These are phyloP conservation scores for Senna tora DNA, from an alignment of 306 rosid genomes.

Conservation along the genomic window DNA sequence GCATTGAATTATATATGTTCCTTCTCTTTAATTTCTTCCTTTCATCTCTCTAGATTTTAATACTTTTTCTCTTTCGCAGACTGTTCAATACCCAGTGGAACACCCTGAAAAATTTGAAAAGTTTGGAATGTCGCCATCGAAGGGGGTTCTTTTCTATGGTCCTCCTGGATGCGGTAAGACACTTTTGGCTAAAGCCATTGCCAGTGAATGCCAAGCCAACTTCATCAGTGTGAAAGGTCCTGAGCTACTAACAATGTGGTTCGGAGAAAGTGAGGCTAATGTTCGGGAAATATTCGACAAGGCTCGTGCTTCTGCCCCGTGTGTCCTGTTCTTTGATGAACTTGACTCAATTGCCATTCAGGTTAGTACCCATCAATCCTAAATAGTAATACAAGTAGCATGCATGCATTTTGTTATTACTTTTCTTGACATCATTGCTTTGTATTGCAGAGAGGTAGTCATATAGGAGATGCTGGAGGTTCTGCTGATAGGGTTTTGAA, in stretches of 20 bases:
- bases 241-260: too few relatives aligned
- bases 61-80: slow-evolving; percentile 48
- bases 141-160: too few relatives aligned
- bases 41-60: too few relatives aligned
- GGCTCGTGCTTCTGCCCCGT: slow-evolving; percentile 24
- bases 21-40: not conserved
- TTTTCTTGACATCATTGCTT: not conserved
- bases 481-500: slow-evolving; percentile 80
- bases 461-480: slow-evolving; percentile 83
- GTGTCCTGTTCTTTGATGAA: slow-evolving; percentile 25
- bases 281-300: slow-evolving; percentile 26
- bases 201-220: too few relatives aligned
- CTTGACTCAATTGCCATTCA: slow-evolving; percentile 26
- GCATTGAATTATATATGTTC: not conserved
- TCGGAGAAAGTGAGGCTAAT: too few relatives aligned
- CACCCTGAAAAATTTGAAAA: too few relatives aligned
- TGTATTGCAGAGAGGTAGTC: slow-evolving; percentile 64
- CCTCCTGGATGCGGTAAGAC: too few relatives aligned
- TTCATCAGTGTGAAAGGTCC: too few relatives aligned
- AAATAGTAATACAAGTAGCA: too few relatives aligned
- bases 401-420: not conserved
- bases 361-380: not conserved
- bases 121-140: too few relatives aligned
- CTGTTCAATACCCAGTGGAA: slow-evolving; percentile 81
- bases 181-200: too few relatives aligned